phyloP scores from a whole-genome alignment of 1,284 basidiomycete genomes.

The Thecaphora thlaspeos region DNA sequence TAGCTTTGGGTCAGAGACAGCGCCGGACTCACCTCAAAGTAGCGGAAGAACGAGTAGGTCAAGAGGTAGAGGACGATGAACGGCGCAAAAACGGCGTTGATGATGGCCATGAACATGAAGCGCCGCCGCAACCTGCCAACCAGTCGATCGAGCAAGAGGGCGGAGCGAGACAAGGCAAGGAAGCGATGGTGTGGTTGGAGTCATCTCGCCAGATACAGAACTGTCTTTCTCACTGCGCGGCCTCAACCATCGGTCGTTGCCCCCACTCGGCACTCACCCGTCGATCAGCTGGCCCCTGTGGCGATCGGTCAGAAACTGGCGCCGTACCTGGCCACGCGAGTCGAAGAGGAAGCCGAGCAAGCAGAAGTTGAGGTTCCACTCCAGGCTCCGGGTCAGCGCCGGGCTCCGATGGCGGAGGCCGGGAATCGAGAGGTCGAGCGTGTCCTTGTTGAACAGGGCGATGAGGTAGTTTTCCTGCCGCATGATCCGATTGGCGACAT shows the following conservation, averaged over 20 bases:
- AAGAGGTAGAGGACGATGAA: conserved; percentile 96
- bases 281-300: conserved; percentile 76
- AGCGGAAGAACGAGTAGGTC: conserved; percentile 98
- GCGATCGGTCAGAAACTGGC: conserved; percentile 82
- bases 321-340: conserved; percentile 77
- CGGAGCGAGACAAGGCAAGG: no score
- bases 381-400: conserved; percentile 80
- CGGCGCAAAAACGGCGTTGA: conserved; percentile 92
- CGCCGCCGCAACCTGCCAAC: conserved; percentile 74
- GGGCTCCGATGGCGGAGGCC: conserved; percentile 59
- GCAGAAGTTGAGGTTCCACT: conserved; percentile 95
- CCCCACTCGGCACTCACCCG: conserved; percentile 69
- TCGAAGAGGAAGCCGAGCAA: conserved; percentile 93
- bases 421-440: conserved; percentile 81
- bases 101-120: conserved; percentile 91
- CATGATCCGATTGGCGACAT: conserved; percentile 93
- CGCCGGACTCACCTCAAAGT: conserved; percentile 69
- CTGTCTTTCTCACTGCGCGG: no score
- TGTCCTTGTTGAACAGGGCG: conserved; percentile 92
- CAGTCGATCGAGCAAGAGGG: not conserved
- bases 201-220: no score
- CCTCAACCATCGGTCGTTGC: no score
- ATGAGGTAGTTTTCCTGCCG: conserved; percentile 97
- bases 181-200: no score
- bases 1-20: not conserved